Conservation (phyloP, 2,329 filamentous ascomycete genomes). For the Exophiala bonariae region DNA sequence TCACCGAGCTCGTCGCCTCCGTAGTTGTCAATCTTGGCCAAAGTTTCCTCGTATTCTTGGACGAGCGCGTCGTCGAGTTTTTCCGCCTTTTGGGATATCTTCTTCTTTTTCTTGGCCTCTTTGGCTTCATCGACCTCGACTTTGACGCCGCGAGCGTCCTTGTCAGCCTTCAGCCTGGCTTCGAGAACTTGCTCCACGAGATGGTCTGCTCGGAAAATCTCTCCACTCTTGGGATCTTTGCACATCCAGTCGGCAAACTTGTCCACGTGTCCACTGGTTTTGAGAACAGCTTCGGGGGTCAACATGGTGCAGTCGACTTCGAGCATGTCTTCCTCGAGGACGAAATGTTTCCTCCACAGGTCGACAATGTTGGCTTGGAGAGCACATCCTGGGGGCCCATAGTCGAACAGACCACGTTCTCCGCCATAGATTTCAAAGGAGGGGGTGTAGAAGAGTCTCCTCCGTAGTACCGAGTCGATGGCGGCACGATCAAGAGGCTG, state of each 20-base stretch:
- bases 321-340: slow-evolving; percentile 91
- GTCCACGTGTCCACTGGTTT: slow-evolving; percentile 95
- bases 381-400: slow-evolving; percentile 83
- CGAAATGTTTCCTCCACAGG: slow-evolving; percentile 89
- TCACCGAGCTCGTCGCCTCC: slow-evolving; percentile 80
- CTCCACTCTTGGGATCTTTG: slow-evolving; percentile 96
- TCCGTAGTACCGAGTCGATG: slow-evolving; percentile 82
- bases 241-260: slow-evolving; percentile 99
- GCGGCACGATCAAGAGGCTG: slow-evolving; percentile 80
- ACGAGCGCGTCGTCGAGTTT: slow-evolving; percentile 85
- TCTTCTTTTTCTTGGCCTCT: slow-evolving; percentile 89
- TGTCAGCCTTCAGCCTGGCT: slow-evolving; percentile 81
- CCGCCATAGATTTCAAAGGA: slow-evolving; percentile 95
- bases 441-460: slow-evolving; percentile 91
- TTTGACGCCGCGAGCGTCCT: slow-evolving; percentile 84
- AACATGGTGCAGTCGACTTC: slow-evolving; percentile 93
- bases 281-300: slow-evolving; percentile 89
- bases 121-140: slow-evolving; percentile 67
- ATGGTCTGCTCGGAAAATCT: slow-evolving; percentile 95
- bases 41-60: slow-evolving; percentile 84
- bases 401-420: slow-evolving; percentile 87
- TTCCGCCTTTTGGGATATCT: slow-evolving; percentile 73
- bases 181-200: slow-evolving; percentile 94
- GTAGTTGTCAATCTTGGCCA: slow-evolving; percentile 96
- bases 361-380: slow-evolving; percentile 87